Percentiles rank a stretch among this genome's conserved stretches.
Evolutionary conservation across 495 filamentous ascomycete genomes (phyloP).

Genomic region (Aspergillus carlsbadensis): DNA sequence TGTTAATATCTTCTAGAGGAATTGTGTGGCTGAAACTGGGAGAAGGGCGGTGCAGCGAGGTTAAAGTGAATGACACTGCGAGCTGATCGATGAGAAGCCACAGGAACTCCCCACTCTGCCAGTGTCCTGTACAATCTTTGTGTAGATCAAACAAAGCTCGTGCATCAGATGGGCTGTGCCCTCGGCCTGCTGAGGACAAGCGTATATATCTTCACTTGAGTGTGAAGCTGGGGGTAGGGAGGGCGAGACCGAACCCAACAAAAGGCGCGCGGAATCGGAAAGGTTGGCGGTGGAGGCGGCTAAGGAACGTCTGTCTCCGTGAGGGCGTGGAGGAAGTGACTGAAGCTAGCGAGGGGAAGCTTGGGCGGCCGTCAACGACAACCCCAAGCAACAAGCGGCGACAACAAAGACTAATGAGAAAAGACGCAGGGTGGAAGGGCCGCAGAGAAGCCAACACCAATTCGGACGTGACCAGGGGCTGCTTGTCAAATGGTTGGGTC

Average conservation of each 20-base stretch:
- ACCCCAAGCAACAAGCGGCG: neutral
- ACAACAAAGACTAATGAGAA: neutral
- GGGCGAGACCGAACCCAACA: slow-evolving; percentile 7
- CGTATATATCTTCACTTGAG: slow-evolving; percentile 14
- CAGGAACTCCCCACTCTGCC: slow-evolving; percentile 2
- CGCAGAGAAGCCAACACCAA: slow-evolving; percentile 2
- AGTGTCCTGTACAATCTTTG: slow-evolving; percentile 11
- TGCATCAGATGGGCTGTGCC: slow-evolving; percentile 9
- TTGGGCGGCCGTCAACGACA: neutral
- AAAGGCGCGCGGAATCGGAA: slow-evolving; percentile 10
- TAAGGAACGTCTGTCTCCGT: slow-evolving; percentile 8
- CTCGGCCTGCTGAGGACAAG: slow-evolving; percentile 7
- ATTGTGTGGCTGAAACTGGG: neutral
- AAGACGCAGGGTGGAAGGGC: slow-evolving; percentile 4
- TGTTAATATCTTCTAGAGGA: neutral
- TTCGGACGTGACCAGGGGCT: slow-evolving; percentile 1
- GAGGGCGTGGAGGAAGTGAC: neutral
- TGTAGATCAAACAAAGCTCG: slow-evolving; percentile 10
- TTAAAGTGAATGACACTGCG: neutral
- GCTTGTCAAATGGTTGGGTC: slow-evolving; percentile 9
- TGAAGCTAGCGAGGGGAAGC: slow-evolving; percentile 4
- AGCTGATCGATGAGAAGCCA: slow-evolving; percentile 7
- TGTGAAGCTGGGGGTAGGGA: slow-evolving; percentile 4
- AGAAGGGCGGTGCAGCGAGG: slow-evolving; percentile 9
- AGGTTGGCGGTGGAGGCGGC: slow-evolving; percentile 15